phyloP scores from a whole-genome alignment of 163 green algal species.

The Chloromonas sp. region DNA sequence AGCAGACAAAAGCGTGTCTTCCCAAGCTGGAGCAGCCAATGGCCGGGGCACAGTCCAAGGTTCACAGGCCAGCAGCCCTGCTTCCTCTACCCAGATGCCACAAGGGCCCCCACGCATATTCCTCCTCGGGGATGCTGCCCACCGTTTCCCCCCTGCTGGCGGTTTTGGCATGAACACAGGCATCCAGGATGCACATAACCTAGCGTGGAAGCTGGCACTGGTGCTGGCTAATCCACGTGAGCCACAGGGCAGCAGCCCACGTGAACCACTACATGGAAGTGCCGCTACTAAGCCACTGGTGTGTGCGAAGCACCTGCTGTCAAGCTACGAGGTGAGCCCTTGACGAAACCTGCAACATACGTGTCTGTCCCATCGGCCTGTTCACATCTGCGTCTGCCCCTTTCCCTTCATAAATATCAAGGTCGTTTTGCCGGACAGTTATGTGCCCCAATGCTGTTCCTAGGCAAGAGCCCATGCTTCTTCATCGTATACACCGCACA shows the following conservation, averaged over 20 bases:
- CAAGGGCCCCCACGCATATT: conserved; percentile 36
- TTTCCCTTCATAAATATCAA: not conserved
- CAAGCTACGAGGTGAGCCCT: conserved; percentile 42
- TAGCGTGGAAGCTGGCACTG: conserved; percentile 87
- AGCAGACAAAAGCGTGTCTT: too few relatives aligned
- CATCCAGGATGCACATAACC: conserved; percentile 85
- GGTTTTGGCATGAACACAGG: conserved; percentile 95
- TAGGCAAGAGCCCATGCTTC: not conserved
- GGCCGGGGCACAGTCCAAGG: too few relatives aligned
- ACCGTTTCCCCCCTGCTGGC: conserved; percentile 88
- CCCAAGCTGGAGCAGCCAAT: too few relatives aligned
- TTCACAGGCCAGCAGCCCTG: too few relatives aligned
- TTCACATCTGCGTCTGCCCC: not conserved
- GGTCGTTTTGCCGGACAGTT: not conserved
- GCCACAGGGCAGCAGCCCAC: not conserved
- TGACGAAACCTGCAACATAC: not conserved
- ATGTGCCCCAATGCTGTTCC: not conserved
- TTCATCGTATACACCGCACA: not conserved
- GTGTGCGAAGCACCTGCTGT: conserved; percentile 35
- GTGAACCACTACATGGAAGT: not conserved
- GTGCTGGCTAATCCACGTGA: conserved; percentile 32
- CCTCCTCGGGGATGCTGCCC: conserved; percentile 85
- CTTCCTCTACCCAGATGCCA: too few relatives aligned
- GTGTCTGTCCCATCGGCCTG: not conserved
- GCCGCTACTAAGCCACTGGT: not conserved